These are phyloP conservation scores for Hagleromyces aurorensis DNA, from an alignment of 805 yeast species.

Conservation along the genomic window DNA sequence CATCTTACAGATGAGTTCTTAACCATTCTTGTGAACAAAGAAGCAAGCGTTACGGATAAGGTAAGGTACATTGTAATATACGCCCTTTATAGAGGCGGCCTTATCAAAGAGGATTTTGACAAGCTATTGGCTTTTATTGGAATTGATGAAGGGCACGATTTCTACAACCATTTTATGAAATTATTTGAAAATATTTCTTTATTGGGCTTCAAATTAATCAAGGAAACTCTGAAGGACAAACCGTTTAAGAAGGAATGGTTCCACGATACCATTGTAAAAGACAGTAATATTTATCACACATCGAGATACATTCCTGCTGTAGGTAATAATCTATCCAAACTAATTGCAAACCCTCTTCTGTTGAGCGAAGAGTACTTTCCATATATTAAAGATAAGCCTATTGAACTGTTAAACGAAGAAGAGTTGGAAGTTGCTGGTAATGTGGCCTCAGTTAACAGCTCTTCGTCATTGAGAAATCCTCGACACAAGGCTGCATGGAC, in stretches of 20 bases:
- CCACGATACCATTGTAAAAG: slow-evolving; percentile 41
- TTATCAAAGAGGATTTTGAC: slow-evolving; percentile 61
- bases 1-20: slow-evolving; percentile 57
- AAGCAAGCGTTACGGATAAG: slow-evolving; percentile 54
- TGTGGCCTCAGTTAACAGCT: slow-evolving; percentile 29
- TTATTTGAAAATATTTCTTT: slow-evolving; percentile 50
- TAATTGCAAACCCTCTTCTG: slow-evolving; percentile 41
- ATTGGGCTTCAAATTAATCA: slow-evolving; percentile 51
- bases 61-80: slow-evolving; percentile 68
- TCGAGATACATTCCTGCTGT: slow-evolving; percentile 70
- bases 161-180: slow-evolving; percentile 38
- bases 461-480: slow-evolving; percentile 56
- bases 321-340: slow-evolving; percentile 47
- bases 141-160: slow-evolving; percentile 33
- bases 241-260: slow-evolving; percentile 42
- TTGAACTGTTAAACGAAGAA: slow-evolving; percentile 35
- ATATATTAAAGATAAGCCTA: slow-evolving; percentile 67
- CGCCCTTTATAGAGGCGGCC: slow-evolving; percentile 74
- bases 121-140: slow-evolving; percentile 57
- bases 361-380: slow-evolving; percentile 56
- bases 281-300: slow-evolving; percentile 41
- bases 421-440: slow-evolving; percentile 30
- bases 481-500: slow-evolving; percentile 77
- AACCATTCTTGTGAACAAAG: slow-evolving; percentile 41
- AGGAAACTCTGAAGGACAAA: slow-evolving; percentile 35